Conservation (phyloP, 306 rosid species). For the Lagenaria siceraria region DNA sequence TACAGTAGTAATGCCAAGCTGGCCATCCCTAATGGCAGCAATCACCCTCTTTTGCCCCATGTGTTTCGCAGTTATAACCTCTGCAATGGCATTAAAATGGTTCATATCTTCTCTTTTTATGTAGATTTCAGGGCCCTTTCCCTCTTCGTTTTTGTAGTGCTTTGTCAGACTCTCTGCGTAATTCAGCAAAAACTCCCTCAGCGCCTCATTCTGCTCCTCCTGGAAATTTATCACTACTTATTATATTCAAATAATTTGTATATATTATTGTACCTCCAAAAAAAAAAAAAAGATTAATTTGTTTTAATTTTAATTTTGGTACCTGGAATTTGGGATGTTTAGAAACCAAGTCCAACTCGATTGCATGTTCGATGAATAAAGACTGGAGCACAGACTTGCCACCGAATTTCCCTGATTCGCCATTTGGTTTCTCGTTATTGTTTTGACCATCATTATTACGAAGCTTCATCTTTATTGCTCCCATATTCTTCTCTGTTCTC, state of each 20-base stretch:
- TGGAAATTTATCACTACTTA: too few species aligned
- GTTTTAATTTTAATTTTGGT: too few species aligned
- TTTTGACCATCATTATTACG: too few species aligned
- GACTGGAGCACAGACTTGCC: too few species aligned
- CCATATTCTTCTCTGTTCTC: neutral
- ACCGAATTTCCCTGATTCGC: too few species aligned
- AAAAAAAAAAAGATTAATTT: too few species aligned
- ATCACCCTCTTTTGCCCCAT: slow-evolving; percentile 23
- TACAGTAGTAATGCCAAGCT: slow-evolving; percentile 55
- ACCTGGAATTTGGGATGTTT: too few species aligned
- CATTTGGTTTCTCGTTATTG: too few species aligned
- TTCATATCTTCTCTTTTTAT: slow-evolving; percentile 34
- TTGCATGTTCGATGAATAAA: too few species aligned
- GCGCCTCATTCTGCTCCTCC: slow-evolving; percentile 30
- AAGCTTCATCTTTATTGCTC: neutral
- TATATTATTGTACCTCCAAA: too few species aligned
- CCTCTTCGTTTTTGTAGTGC: slow-evolving; percentile 26
- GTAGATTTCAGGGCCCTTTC: slow-evolving; percentile 51
- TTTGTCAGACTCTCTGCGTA: slow-evolving; percentile 38
- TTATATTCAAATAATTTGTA: too few species aligned
- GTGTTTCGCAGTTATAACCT: slow-evolving; percentile 55
- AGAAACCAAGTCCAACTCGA: too few species aligned
- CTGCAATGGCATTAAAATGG: slow-evolving; percentile 23
- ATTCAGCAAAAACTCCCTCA: slow-evolving; percentile 40
- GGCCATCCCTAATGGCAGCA: slow-evolving; percentile 47